Evolutionary conservation across 225 moss, liverwort and hornwort genomes (phyloP), one percentile per base, ranked within the genome.

Genomic region (Takakia lepidozioides): DNA sequence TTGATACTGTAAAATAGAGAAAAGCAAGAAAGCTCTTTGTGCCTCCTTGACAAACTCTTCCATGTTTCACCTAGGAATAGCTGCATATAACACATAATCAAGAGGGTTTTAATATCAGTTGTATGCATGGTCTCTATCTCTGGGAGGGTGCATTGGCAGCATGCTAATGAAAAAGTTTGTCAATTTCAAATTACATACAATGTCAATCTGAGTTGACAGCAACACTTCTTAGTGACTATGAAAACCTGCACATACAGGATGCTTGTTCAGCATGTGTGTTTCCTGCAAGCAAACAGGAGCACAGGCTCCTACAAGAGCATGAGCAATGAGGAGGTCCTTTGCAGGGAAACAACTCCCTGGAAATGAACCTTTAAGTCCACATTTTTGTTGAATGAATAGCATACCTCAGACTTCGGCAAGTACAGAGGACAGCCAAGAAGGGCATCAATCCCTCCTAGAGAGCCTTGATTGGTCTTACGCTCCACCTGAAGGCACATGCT

Each of bases 391-490:
- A n/a, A n/a, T n/a, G 37, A 39, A 15, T 17, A 27, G 49, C 73
- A 50, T 43, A 86, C 90, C 80, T 86, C 69, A 52, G 81, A 75
- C 49, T 91, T 84, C 10, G 90, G 90, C 65, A 91, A 69, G 52
- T 81, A 81, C 56, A 91, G 57, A 48, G 90, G 90, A 55, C 90
- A 91, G n/a, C 90, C 90, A 48, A 91, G 71, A 59, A 91, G 78
- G 19, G 86, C 90, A 74, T 91, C 83, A 60, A 91, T 84, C 48
- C 81, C 64, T 34, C 74, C 81, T 66, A 91, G 68, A 44, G 83
- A 91, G 52, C 80, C 83, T 38, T 75, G 74, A 66, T 86, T 83
- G 38, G 77, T 43, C 56, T 75, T 72, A 49, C 78, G 73, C 67
- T 91, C 90, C 46, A 78, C 80, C 90, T 91, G 67, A 38, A 41